phyloP scores from a whole-genome alignment of 2,329 filamentous ascomycete genomes.

The Fusarium citri region DNA sequence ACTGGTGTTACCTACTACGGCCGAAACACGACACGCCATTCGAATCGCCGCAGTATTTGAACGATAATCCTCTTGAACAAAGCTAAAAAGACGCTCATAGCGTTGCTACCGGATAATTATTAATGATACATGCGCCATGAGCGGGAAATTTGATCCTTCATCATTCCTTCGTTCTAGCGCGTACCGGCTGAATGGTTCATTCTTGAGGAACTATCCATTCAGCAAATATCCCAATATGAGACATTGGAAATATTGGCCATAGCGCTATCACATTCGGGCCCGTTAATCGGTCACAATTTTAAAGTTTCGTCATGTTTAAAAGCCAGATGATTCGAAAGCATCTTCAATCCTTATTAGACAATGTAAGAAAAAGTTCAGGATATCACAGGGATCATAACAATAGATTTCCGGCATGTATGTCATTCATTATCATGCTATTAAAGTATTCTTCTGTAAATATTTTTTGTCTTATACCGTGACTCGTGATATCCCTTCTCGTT shows the following conservation, averaged over 20 bases:
- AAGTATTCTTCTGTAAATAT: conserved; percentile 1
- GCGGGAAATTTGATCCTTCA: conserved; percentile 2
- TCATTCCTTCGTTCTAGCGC: background rate
- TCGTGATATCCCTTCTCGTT: conserved; percentile 2
- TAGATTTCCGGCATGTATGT: background rate
- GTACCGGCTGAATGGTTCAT: conserved; percentile 7
- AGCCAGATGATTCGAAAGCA: background rate
- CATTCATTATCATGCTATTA: conserved; percentile 1
- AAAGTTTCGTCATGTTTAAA: background rate
- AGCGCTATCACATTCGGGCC: background rate
- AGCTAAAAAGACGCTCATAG: conserved; percentile 5
- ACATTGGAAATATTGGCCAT: background rate
- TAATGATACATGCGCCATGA: background rate
- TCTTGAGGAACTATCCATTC: background rate
- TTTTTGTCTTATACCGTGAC: background rate
- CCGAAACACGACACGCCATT: conserved; percentile 42
- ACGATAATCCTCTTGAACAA: conserved; percentile 16
- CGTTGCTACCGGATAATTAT: background rate
- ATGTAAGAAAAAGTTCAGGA: background rate
- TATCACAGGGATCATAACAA: too few species aligned
- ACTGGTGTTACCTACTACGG: conserved; percentile 59
- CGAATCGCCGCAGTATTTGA: conserved; percentile 5
- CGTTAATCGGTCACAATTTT: background rate
- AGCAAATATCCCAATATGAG: background rate
- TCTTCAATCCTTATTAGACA: background rate